Evolutionary conservation across 192 early-diverging fungal species (phyloP), one percentile per base, ranked within the genome.

Genomic region (Backusella morwellensis): DNA sequence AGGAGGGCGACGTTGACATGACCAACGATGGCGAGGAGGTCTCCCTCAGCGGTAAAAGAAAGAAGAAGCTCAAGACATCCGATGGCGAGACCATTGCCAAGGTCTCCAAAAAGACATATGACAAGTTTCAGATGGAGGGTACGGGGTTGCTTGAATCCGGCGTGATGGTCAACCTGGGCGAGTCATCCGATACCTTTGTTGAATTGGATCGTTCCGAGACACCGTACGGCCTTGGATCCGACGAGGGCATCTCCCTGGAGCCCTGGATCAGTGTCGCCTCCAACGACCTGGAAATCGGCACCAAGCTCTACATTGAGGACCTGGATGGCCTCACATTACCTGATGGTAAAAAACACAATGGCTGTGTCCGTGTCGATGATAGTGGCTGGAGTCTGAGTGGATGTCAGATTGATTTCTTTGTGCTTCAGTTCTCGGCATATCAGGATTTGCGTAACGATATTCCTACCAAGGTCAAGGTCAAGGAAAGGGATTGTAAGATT

Each of bases 361-460:
- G 85, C 11, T 86, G 85, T 70, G 77, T 83, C 6, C 69, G 76
- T 21, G 82, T 82, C 1, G 85, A 84, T 77, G 85, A 86, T 69
- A 4, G 38, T 56, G 80, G 83, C 0, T 80, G 77, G 75, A 79
- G 71, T 6, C 75, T 83, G 32, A 14, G n/a, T 59, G 70, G 56
- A 26, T 83, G 81, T 73, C 81, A 83, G 47, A 29, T 83, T 19
- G 81, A 83, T 63, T 79, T 79, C 72, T 83, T 79, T 66, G 75
- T 78, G 9, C 40, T 79, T 9, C 70, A 75, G 32, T 80, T 67
- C 23, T 41, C 69, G 0, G 63, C 72, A 0, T 80, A 80, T 41
- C 6, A 59, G 11, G 12, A 21, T n/a, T 23, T 80, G 32, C 42
- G 42, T 23, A 35, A 68, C n/a, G 26, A n/a, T 0, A 32, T 80